Conservation (phyloP, 371 early-diverging fungal genomes). For the Spraguea lophii region DNA sequence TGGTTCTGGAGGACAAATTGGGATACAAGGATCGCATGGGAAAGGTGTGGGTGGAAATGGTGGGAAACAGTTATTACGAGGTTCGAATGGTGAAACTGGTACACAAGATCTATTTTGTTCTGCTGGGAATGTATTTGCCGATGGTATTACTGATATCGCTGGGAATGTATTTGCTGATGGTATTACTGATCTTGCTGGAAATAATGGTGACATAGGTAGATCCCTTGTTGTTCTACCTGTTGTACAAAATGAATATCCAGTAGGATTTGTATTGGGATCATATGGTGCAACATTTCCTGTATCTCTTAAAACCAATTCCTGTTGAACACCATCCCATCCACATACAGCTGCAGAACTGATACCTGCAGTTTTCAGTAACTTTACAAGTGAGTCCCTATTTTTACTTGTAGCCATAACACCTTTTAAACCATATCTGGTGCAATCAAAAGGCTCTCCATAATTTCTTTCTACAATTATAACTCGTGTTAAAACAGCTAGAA, state of each 20-base stretch:
- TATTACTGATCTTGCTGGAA: neutral
- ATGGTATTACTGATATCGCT: neutral
- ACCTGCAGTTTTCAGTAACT: neutral
- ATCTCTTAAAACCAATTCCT: slow-evolving; percentile 10
- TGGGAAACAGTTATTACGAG: too few species aligned
- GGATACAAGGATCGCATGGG: too few species aligned
- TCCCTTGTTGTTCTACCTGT: neutral
- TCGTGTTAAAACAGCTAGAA: too few species aligned
- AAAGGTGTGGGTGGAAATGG: too few species aligned
- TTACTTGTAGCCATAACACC: slow-evolving; percentile 8
- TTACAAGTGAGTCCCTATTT: neutral
- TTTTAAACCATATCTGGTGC: neutral
- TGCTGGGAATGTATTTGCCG: neutral
- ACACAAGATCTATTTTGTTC: too few species aligned
- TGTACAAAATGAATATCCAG: slow-evolving; percentile 21
- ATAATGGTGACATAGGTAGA: neutral
- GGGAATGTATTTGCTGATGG: neutral
- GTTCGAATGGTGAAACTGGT: too few species aligned
- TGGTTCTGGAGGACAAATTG: too few species aligned
- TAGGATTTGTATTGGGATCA: slow-evolving; percentile 1
- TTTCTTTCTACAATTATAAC: too few species aligned
- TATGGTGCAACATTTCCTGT: slow-evolving; percentile 25
- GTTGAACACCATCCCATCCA: slow-evolving; percentile 15
- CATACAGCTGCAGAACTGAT: slow-evolving; percentile 5
- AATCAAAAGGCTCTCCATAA: too few species aligned